A percentile compares a stretch with the other conserved stretches of the same genome.
These are phyloP conservation scores for Bombardia bombarda DNA, from an alignment of 495 filamentous ascomycete genomes.

Conservation along the genomic window DNA sequence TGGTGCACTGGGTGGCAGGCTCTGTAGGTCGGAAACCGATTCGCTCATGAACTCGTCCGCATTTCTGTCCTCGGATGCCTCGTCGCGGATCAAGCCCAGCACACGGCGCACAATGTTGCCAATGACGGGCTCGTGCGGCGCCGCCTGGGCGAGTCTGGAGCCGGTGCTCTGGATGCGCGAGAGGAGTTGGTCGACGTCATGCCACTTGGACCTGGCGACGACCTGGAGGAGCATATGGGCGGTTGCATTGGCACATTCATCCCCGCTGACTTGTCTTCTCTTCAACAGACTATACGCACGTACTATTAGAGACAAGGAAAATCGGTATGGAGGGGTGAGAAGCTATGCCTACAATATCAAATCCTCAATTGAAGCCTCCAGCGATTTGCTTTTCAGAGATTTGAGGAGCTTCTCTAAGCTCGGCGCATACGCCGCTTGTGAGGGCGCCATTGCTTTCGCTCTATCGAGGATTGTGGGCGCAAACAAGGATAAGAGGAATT, in stretches of 20 bases:
- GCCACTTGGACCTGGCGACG: conserved; percentile 63
- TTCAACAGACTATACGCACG: conserved; percentile 62
- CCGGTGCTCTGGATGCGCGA: conserved; percentile 69
- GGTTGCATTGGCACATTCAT: conserved; percentile 84
- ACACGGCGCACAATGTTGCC: conserved; percentile 90
- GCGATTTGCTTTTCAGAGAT: conserved; percentile 58
- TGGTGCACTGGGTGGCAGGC: conserved; percentile 34
- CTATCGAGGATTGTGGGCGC: background rate
- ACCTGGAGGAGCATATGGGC: conserved; percentile 78
- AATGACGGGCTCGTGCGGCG: conserved; percentile 82
- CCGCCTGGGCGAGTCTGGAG: conserved; percentile 63
- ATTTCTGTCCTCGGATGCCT: conserved; percentile 72
- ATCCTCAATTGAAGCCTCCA: conserved; percentile 74
- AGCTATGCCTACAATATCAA: conserved; percentile 73
- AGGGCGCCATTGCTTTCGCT: conserved; percentile 33
- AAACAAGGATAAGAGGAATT: background rate
- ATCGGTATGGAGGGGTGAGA: too few species aligned
- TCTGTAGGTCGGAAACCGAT: conserved; percentile 24
- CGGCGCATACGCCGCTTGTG: conserved; percentile 47
- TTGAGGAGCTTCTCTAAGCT: conserved; percentile 68
- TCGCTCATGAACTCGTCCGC: conserved; percentile 48
- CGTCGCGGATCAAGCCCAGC: conserved; percentile 83
- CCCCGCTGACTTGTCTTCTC: conserved; percentile 76
- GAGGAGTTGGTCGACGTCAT: conserved; percentile 68
- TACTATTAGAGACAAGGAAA: conserved; percentile 1